phyloP scores from a whole-genome alignment of 305 asterid species.

The Coffea humblotiana region DNA sequence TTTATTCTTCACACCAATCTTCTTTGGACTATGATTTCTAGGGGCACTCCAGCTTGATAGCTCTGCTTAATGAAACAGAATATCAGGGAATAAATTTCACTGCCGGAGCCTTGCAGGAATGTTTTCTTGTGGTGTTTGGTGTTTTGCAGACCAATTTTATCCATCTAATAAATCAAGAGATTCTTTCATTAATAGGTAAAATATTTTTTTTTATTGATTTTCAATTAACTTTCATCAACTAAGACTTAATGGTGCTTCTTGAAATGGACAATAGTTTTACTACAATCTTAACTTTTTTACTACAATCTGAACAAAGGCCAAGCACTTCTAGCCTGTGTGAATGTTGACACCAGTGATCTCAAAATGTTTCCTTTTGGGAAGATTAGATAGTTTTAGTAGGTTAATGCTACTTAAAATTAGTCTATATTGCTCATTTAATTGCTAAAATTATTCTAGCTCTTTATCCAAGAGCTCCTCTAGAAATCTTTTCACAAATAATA shows the following conservation, averaged over 20 bases:
- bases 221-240: neutral
- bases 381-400: neutral
- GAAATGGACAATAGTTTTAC: neutral
- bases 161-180: neutral
- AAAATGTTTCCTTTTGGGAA: neutral
- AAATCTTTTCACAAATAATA: neutral
- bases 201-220: neutral
- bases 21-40: neutral
- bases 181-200: neutral
- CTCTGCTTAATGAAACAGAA: neutral
- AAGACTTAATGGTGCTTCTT: neutral
- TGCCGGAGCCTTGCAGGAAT: neutral
- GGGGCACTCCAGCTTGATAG: neutral
- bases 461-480: neutral
- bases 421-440: neutral
- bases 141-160: neutral
- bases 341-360: neutral
- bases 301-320: too few relatives aligned
- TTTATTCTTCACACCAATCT: neutral
- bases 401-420: neutral
- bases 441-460: neutral
- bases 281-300: too few relatives aligned
- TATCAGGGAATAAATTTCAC: neutral
- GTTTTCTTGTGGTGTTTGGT: neutral
- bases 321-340: neutral